These are phyloP conservation scores for Penicillium sp. DNA, from an alignment of 2,329 filamentous ascomycete species.

Conservation along the genomic window DNA sequence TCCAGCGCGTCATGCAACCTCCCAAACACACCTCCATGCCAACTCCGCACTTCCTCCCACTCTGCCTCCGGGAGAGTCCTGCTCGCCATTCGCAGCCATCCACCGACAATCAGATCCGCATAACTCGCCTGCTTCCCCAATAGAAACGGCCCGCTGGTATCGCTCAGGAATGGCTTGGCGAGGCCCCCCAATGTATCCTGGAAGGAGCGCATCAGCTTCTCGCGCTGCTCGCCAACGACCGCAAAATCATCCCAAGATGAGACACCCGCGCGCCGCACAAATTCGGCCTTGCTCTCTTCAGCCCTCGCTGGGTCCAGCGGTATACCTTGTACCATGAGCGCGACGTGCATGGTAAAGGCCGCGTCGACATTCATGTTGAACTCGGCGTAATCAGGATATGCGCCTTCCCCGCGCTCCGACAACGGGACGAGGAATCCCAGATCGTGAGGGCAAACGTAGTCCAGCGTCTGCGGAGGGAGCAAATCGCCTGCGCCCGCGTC, in stretches of 20 bases:
- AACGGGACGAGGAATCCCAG: slow-evolving; percentile 39
- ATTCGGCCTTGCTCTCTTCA: slow-evolving; percentile 47
- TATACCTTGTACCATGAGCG: slow-evolving; percentile 43
- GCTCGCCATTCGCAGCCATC: slow-evolving; percentile 52
- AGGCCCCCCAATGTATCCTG: slow-evolving; percentile 44
- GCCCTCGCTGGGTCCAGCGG: slow-evolving; percentile 53
- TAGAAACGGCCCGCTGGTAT: slow-evolving; percentile 50
- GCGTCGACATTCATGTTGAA: slow-evolving; percentile 59
- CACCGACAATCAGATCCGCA: slow-evolving; percentile 58
- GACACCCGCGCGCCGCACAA: slow-evolving; percentile 49
- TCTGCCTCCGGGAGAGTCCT: slow-evolving; percentile 45
- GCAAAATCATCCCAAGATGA: slow-evolving; percentile 41
- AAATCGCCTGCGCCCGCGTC: slow-evolving; percentile 45
- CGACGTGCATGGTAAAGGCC: slow-evolving; percentile 49
- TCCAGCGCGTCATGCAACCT: slow-evolving; percentile 49
- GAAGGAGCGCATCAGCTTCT: slow-evolving; percentile 42
- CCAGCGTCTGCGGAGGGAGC: slow-evolving; percentile 47
- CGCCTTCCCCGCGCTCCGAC: slow-evolving; percentile 27
- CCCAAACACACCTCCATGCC: slow-evolving; percentile 54
- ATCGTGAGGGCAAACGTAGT: slow-evolving; percentile 38
- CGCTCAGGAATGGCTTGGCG: slow-evolving; percentile 41
- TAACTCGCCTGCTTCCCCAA: slow-evolving; percentile 49
- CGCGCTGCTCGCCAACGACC: slow-evolving; percentile 41
- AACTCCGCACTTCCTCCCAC: slow-evolving; percentile 49
- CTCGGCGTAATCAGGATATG: slow-evolving; percentile 40